phyloP scores from a whole-genome alignment of 2,329 filamentous ascomycete genomes.

The Dendryphion nanum region DNA sequence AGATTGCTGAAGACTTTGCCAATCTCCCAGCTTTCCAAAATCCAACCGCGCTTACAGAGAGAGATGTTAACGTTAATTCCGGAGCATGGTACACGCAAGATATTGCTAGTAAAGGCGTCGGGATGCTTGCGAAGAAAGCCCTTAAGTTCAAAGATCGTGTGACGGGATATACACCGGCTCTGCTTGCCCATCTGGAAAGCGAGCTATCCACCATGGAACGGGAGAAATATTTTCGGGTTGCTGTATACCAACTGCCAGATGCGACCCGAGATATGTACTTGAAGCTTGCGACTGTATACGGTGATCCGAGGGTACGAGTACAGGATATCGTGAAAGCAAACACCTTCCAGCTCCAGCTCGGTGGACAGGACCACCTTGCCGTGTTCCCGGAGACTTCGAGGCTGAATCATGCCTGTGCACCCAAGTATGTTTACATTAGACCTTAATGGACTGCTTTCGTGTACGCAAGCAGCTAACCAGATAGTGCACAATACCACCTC shows the following conservation, averaged over 20 bases:
- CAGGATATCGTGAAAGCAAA: slow-evolving; percentile 39
- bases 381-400: slow-evolving; percentile 41
- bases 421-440: slow-evolving; percentile 28
- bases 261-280: slow-evolving; percentile 17
- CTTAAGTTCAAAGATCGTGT: slow-evolving; percentile 23
- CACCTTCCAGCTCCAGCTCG: slow-evolving; percentile 29
- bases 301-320: slow-evolving; percentile 19
- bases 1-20: slow-evolving; percentile 19
- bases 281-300: slow-evolving; percentile 24
- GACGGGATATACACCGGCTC: slow-evolving; percentile 29
- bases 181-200: slow-evolving; percentile 29
- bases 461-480: slow-evolving; percentile 5
- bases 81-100: slow-evolving; percentile 17
- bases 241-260: slow-evolving; percentile 25
- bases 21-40: slow-evolving; percentile 23
- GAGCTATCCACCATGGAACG: slow-evolving; percentile 26
- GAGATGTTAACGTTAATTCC: slow-evolving; percentile 19
- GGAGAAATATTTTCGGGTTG: slow-evolving; percentile 25
- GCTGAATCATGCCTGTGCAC: slow-evolving; percentile 43
- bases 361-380: slow-evolving; percentile 29
- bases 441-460: too few species aligned
- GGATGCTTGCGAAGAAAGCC: slow-evolving; percentile 23
- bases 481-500: slow-evolving; percentile 42
- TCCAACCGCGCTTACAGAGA: slow-evolving; percentile 5
- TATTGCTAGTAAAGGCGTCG: slow-evolving; percentile 30